A percentile compares a stretch with the other conserved stretches of the same genome.
These are phyloP conservation scores for Niebla homalea DNA, from an alignment of 495 filamentous ascomycete genomes.

Conservation along the genomic window DNA sequence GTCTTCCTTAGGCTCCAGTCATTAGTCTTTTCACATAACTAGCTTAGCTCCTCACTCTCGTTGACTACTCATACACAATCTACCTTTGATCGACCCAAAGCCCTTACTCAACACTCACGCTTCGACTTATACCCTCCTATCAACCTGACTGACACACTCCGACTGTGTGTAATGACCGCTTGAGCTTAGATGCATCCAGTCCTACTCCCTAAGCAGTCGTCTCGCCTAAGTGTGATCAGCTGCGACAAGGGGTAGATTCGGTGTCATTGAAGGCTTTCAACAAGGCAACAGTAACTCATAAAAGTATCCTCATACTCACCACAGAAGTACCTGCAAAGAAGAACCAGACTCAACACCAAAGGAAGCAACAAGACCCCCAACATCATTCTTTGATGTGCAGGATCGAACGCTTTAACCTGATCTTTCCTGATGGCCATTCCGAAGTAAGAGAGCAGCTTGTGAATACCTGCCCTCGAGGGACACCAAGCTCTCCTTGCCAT, in stretches of 20 bases:
- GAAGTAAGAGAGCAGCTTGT: constrained; percentile 6
- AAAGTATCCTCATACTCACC: background rate
- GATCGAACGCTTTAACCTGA: constrained; percentile 10
- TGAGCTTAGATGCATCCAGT: constrained; percentile 10
- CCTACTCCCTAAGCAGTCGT: constrained; percentile 4
- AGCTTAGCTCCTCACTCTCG: background rate
- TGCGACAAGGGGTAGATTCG: background rate
- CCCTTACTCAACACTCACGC: no score
- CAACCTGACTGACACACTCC: background rate
- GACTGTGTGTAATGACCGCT: constrained; percentile 7
- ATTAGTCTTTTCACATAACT: no score
- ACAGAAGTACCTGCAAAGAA: constrained; percentile 2
- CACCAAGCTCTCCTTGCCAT: constrained; percentile 6
- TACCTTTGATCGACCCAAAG: no score
- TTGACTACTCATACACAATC: no score
- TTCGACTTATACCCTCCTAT: no score
- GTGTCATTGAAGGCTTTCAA: background rate
- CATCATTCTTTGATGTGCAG: constrained; percentile 10
- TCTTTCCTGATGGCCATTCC: constrained; percentile 8
- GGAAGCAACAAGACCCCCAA: background rate
- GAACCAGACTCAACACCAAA: background rate
- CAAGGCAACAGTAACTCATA: background rate
- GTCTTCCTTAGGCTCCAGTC: no score
- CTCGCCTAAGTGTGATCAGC: background rate
- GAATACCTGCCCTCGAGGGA: constrained; percentile 5